Evolutionary conservation across 2,329 filamentous ascomycete genomes (phyloP).

Genomic region (Aspergillus pseudoterreus): DNA sequence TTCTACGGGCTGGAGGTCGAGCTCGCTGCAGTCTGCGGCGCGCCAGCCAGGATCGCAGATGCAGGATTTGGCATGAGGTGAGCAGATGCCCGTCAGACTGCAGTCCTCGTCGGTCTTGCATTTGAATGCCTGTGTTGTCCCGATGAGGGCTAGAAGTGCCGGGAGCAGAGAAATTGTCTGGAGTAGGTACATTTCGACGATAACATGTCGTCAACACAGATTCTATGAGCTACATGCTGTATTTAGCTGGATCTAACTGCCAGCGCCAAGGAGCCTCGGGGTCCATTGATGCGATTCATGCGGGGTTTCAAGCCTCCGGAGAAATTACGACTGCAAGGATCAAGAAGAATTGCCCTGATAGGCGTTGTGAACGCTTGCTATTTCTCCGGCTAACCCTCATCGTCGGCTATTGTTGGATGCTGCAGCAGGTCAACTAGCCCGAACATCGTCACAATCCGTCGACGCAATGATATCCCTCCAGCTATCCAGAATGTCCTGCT

Average conservation of each 20-base stretch:
- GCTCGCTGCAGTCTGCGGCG: constrained; percentile 40
- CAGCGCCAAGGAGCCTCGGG: not conserved
- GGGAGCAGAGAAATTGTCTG: not conserved
- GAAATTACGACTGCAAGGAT: not conserved
- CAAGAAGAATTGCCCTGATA: no score
- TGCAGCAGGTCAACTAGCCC: not conserved
- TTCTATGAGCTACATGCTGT: no score
- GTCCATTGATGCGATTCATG: not conserved
- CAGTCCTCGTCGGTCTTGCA: constrained; percentile 35
- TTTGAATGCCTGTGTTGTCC: not conserved
- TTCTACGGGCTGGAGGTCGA: constrained; percentile 44
- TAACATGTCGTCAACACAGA: not conserved
- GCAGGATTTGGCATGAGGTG: constrained; percentile 1
- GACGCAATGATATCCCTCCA: constrained; percentile 7
- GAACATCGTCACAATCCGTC: constrained; percentile 12
- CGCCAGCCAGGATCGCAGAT: constrained; percentile 44
- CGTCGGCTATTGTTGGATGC: no score
- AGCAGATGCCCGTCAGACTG: constrained; percentile 39
- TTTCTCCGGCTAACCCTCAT: no score
- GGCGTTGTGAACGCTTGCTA: no score
- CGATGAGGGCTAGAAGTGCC: not conserved
- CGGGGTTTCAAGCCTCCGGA: not conserved
- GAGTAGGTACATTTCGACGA: not conserved
- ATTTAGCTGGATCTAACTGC: no score
- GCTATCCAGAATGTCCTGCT: constrained; percentile 5